Evolutionary conservation across 495 filamentous ascomycete genomes (phyloP).

Genomic region (Talaromyces adpressus): DNA sequence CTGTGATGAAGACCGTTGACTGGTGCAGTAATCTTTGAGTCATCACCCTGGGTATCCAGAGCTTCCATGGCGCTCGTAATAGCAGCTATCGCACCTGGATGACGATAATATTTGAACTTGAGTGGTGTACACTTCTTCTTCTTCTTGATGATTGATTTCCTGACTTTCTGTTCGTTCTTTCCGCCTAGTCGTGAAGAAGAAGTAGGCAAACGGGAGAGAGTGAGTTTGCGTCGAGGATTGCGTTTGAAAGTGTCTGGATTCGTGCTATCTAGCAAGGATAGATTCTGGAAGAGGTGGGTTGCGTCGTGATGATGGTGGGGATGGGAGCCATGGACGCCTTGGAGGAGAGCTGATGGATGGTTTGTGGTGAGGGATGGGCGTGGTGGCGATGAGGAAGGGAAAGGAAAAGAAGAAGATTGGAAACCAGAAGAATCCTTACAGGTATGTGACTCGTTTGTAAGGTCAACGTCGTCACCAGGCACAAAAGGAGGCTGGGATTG

Average conservation of each 20-base stretch:
- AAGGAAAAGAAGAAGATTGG: neutral
- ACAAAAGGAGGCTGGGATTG: neutral
- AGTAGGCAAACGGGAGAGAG: neutral
- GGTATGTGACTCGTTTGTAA: neutral
- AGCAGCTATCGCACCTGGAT: neutral
- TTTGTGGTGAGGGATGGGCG: neutral
- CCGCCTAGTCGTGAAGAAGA: neutral
- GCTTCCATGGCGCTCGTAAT: neutral
- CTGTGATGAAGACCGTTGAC: neutral
- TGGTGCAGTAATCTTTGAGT: neutral
- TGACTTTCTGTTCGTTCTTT: neutral
- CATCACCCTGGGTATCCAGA: neutral
- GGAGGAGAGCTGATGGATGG: neutral
- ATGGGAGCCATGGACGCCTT: neutral
- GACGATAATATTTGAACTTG: neutral
- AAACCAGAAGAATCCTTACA: neutral
- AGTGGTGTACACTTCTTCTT: neutral
- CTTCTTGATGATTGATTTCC: neutral
- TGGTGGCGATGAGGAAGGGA: neutral
- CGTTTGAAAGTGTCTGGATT: neutral
- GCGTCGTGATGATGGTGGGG: neutral
- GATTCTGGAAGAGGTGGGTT: neutral
- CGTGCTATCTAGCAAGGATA: neutral
- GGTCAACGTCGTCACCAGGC: neutral
- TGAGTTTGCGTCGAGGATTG: neutral